Evolutionary conservation across 1,284 basidiomycete species (phyloP).

Genomic region (Xerocomus minutiporus): DNA sequence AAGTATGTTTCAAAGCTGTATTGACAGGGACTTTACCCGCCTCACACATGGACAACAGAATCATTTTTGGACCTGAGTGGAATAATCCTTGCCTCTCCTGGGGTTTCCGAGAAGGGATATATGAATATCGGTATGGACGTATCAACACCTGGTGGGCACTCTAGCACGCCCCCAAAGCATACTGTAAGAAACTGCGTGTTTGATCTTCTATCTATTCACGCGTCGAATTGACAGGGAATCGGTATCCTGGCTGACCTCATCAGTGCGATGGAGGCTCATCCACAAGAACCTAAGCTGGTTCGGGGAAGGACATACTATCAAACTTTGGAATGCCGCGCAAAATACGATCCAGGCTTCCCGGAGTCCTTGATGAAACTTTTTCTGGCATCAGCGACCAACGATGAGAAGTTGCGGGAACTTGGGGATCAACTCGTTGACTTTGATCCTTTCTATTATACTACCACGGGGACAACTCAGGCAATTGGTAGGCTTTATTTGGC

Average conservation of each 20-base stretch:
- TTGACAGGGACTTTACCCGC: not conserved
- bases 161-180: conserved; percentile 55
- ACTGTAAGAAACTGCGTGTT: conserved; percentile 36
- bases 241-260: conserved; percentile 52
- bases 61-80: conserved; percentile 36
- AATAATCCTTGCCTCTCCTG: conserved; percentile 44
- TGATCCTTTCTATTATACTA: conserved; percentile 24
- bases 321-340: conserved; percentile 23
- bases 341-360: conserved; percentile 29
- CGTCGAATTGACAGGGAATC: conserved; percentile 40
- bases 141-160: conserved; percentile 62
- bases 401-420: conserved; percentile 30
- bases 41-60: conserved; percentile 22
- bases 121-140: conserved; percentile 53
- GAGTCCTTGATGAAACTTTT: conserved; percentile 28
- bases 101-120: conserved; percentile 64
- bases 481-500: conserved; percentile 28
- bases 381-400: conserved; percentile 23
- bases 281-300: conserved; percentile 37
- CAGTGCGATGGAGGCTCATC: conserved; percentile 47
- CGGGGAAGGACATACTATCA: conserved; percentile 30
- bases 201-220: not conserved
- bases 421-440: conserved; percentile 27
- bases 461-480: conserved; percentile 47
- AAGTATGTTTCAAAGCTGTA: conserved; percentile 20